These are phyloP conservation scores for Chaetomium strumarium DNA, from an alignment of 2,329 filamentous ascomycete species.

Conservation along the genomic window DNA sequence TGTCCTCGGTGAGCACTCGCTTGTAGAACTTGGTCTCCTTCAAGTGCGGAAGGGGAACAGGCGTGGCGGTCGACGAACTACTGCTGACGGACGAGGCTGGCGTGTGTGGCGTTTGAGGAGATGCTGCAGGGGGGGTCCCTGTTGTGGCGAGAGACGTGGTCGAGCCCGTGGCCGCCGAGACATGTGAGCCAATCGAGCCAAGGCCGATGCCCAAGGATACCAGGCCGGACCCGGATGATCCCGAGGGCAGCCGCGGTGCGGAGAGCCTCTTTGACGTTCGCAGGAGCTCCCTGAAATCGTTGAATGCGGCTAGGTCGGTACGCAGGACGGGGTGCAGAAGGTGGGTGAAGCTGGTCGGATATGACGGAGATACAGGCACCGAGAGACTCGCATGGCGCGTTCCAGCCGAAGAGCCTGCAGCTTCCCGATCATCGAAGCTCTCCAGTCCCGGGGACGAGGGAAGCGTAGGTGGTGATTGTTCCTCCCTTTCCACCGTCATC, in stretches of 20 bases:
- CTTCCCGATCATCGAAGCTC: constrained; percentile 57
- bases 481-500: constrained; percentile 68
- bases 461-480: constrained; percentile 64
- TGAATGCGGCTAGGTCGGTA: constrained; percentile 72
- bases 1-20: constrained; percentile 78
- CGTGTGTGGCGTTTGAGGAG: constrained; percentile 54
- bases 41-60: constrained; percentile 50
- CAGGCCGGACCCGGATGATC: constrained; percentile 34
- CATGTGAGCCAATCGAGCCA: constrained; percentile 25
- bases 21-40: constrained; percentile 96
- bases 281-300: constrained; percentile 77
- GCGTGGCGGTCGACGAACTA: constrained; percentile 34
- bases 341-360: constrained; percentile 70
- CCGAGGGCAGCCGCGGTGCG: constrained; percentile 59
- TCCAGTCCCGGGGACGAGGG: constrained; percentile 76
- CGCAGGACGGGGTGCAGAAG: constrained; percentile 78
- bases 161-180: constrained; percentile 49
- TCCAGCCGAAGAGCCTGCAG: constrained; percentile 32
- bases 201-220: constrained; percentile 39
- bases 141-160: constrained; percentile 51
- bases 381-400: constrained; percentile 34
- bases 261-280: constrained; percentile 57
- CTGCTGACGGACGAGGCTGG: constrained; percentile 48
- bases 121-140: constrained; percentile 41
- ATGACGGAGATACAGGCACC: constrained; percentile 46